Percentiles rank a stretch among this genome's conserved stretches.
Evolutionary conservation across 306 rosid genomes (phyloP).

Genomic region (Quercus mongolica): DNA sequence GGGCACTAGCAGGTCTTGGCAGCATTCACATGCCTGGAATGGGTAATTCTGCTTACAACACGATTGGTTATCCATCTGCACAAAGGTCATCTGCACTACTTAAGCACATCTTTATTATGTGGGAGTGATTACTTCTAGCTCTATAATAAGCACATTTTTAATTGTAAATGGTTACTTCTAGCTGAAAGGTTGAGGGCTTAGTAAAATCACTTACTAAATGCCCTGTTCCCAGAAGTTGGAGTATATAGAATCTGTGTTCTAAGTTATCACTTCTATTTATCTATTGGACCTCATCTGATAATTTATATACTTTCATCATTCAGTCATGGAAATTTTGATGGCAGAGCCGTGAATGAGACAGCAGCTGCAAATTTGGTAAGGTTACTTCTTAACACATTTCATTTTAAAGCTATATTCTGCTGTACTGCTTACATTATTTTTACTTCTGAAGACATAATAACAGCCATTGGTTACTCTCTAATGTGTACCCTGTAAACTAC

Average conservation of each 20-base stretch:
- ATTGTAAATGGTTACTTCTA: constrained; percentile 17
- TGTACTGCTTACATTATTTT: not conserved
- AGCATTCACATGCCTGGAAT: constrained; percentile 98
- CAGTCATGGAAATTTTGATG: constrained; percentile 56
- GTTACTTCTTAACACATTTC: not conserved
- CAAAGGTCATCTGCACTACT: constrained; percentile 99
- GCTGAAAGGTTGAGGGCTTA: constrained; percentile 24
- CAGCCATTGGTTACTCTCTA: not conserved
- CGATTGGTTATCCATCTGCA: constrained; percentile 98
- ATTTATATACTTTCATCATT: constrained; percentile 13
- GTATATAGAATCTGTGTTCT: constrained; percentile 5
- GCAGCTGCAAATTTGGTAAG: constrained; percentile 54
- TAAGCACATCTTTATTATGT: constrained; percentile 66
- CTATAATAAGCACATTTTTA: constrained; percentile 37
- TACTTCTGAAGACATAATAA: not conserved
- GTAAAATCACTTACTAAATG: constrained; percentile 20
- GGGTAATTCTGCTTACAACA: constrained; percentile 95
- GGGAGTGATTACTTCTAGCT: constrained; percentile 50
- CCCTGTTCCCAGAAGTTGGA: constrained; percentile 28
- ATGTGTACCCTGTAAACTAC: not conserved
- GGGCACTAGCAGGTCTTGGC: constrained; percentile 99
- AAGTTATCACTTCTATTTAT: constrained; percentile 17
- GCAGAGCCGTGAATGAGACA: constrained; percentile 36
- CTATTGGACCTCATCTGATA: constrained; percentile 16
- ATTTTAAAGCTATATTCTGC: not conserved